Conservation (phyloP, 2,329 filamentous ascomycete genomes). For the Fusarium robinianum region DNA sequence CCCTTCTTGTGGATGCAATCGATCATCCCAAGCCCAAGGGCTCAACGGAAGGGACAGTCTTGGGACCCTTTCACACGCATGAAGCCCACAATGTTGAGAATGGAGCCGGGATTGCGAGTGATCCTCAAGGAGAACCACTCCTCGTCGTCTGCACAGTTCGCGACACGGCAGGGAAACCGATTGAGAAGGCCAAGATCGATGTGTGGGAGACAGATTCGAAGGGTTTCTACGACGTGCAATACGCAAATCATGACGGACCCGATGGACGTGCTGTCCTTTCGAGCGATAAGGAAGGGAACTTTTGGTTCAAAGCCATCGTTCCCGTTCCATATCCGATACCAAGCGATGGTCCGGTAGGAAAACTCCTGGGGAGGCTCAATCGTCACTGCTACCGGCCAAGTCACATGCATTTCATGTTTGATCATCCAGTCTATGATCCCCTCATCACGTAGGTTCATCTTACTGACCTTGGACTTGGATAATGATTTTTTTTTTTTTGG, state of each 20-base stretch:
- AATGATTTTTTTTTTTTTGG: no score
- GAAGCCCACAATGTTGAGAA: constrained; percentile 60
- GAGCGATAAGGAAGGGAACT: constrained; percentile 35
- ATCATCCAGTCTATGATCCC: constrained; percentile 38
- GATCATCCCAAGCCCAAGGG: constrained; percentile 73
- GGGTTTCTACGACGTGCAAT: constrained; percentile 78
- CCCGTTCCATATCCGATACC: constrained; percentile 87
- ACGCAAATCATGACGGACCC: constrained; percentile 56
- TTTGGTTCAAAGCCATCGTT: constrained; percentile 85
- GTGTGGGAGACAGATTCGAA: constrained; percentile 80
- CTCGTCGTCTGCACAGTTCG: constrained; percentile 70
- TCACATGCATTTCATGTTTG: constrained; percentile 90
- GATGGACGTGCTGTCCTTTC: constrained; percentile 39
- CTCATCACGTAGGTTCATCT: constrained; percentile 14
- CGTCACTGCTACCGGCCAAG: constrained; percentile 78
- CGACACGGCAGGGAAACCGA: constrained; percentile 62
- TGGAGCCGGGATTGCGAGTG: constrained; percentile 64
- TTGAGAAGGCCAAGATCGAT: constrained; percentile 68
- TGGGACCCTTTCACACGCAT: constrained; percentile 80
- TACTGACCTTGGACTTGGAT: no score
- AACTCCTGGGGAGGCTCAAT: constrained; percentile 66
- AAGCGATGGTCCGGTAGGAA: constrained; percentile 80
- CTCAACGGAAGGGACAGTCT: constrained; percentile 75
- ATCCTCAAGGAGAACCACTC: constrained; percentile 66
- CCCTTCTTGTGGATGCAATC: constrained; percentile 74